A percentile compares a stretch with the other conserved stretches of the same genome.
phyloP scores from a whole-genome alignment of 192 early-diverging fungal species.

The Mortierella antarctica region DNA sequence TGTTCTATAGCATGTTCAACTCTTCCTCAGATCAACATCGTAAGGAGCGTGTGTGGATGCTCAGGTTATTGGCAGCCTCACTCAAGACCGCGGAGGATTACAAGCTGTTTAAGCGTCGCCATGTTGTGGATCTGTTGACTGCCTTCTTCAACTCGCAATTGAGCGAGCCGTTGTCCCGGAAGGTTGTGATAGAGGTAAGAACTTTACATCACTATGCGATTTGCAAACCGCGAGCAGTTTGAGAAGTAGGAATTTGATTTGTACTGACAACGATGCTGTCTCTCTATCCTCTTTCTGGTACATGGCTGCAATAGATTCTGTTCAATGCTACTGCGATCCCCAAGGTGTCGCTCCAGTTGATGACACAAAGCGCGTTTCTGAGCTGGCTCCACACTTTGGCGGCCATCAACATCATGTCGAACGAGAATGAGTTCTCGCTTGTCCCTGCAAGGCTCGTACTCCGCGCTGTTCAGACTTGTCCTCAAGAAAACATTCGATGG shows the following conservation, averaged over 20 bases:
- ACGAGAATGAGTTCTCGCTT: conserved; percentile 44
- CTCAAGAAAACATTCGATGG: conserved; percentile 40
- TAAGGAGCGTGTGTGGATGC: conserved; percentile 80
- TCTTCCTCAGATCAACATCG: conserved; percentile 70
- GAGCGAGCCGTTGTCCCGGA: conserved; percentile 66
- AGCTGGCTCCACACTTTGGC: conserved; percentile 62
- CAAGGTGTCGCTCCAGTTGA: conserved; percentile 63
- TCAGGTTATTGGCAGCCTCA: conserved; percentile 70
- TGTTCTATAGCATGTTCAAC: conserved; percentile 85
- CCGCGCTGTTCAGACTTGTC: conserved; percentile 45
- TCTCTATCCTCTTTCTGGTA: too few species aligned
- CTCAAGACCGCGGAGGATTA: conserved; percentile 74
- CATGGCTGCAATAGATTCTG: conserved; percentile 61
- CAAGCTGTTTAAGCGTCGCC: conserved; percentile 71
- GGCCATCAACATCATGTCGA: conserved; percentile 9
- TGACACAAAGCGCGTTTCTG: conserved; percentile 70
- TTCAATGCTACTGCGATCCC: conserved; percentile 66
- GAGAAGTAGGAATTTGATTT: background rate
- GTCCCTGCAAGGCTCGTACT: conserved; percentile 51
- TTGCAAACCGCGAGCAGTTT: conserved; percentile 32
- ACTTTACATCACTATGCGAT: conserved; percentile 15
- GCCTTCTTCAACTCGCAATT: conserved; percentile 75
- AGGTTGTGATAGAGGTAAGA: conserved; percentile 62
- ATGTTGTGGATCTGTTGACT: conserved; percentile 75
- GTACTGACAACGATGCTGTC: background rate